A percentile compares a stretch with the other conserved stretches of the same genome.
phyloP scores from a whole-genome alignment of 2,329 filamentous ascomycete genomes.

The Nemania abortiva region DNA sequence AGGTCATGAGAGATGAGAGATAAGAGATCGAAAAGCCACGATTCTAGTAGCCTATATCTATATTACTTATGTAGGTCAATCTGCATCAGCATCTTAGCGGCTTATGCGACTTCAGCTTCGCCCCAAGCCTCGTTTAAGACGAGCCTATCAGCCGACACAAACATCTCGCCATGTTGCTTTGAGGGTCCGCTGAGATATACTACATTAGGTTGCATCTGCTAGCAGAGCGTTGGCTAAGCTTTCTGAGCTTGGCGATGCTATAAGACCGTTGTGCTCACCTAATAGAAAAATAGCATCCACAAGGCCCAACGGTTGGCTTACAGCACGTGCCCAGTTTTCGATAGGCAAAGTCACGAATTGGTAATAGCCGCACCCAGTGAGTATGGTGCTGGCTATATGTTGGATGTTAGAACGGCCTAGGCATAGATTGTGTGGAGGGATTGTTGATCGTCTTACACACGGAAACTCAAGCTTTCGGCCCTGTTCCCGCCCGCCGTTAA shows the following conservation, averaged over 20 bases:
- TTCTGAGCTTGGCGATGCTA: neutral
- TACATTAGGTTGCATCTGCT: neutral
- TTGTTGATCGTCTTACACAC: neutral
- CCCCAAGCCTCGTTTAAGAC: neutral
- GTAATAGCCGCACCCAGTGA: conserved; percentile 4
- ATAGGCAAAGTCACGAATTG: neutral
- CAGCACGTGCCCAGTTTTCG: neutral
- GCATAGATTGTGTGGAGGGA: neutral
- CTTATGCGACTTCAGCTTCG: neutral
- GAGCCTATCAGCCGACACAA: neutral
- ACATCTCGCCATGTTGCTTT: neutral
- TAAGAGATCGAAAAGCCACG: neutral
- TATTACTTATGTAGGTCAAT: neutral
- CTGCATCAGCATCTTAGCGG: neutral
- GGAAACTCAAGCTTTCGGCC: neutral
- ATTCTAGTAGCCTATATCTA: neutral
- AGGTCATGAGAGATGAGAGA: neutral
- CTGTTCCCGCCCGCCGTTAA: neutral
- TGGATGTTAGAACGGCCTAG: neutral
- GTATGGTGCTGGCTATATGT: neutral
- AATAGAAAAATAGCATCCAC: neutral
- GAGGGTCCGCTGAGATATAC: neutral
- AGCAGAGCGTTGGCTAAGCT: neutral
- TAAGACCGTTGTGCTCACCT: neutral
- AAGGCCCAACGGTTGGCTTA: neutral